These are phyloP conservation scores for Pulveroboletus ridleyi DNA, from an alignment of 1,284 basidiomycete species.

Conservation along the genomic window DNA sequence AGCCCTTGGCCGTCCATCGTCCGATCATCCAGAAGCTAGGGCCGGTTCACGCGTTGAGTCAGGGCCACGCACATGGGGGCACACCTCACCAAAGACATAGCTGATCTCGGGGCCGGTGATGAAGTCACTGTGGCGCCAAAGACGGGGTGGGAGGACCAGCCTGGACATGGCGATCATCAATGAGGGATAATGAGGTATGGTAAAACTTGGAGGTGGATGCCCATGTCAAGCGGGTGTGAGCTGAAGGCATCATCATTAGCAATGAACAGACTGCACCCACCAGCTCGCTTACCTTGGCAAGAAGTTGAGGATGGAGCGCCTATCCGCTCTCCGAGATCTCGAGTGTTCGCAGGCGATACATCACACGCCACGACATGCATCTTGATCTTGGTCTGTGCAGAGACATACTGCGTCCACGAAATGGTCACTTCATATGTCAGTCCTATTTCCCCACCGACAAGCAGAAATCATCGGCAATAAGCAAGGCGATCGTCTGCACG, in stretches of 20 bases:
- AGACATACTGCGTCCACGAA: slow-evolving; percentile 94
- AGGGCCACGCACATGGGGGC: too few relatives aligned
- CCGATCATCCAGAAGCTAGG: too few relatives aligned
- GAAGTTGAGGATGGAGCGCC: slow-evolving; percentile 96
- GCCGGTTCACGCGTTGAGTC: too few relatives aligned
- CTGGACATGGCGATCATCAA: slow-evolving; percentile 99
- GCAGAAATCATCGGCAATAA: slow-evolving; percentile 97
- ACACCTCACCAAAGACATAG: too few relatives aligned
- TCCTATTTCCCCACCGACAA: slow-evolving; percentile 92
- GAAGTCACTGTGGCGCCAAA: too few relatives aligned
- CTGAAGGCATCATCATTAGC: slow-evolving; percentile 44
- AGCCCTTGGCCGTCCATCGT: too few relatives aligned
- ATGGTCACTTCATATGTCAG: slow-evolving; percentile 97
- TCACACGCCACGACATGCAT: slow-evolving; percentile 95
- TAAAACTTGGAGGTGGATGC: slow-evolving; percentile 97
- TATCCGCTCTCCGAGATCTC: slow-evolving; percentile 98
- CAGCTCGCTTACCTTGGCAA: slow-evolving; percentile 73
- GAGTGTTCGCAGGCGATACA: slow-evolving; percentile 95
- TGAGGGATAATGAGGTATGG: slow-evolving; percentile 96
- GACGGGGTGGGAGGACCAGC: slow-evolving; percentile 47
- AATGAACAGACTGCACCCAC: not conserved
- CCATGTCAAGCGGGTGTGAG: slow-evolving; percentile 94
- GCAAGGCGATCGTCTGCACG: slow-evolving; percentile 90
- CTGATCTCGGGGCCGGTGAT: too few relatives aligned
- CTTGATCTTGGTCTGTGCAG: slow-evolving; percentile 91